phyloP scores from a whole-genome alignment of 73 alveolate species.

The Diophrys sp. region DNA sequence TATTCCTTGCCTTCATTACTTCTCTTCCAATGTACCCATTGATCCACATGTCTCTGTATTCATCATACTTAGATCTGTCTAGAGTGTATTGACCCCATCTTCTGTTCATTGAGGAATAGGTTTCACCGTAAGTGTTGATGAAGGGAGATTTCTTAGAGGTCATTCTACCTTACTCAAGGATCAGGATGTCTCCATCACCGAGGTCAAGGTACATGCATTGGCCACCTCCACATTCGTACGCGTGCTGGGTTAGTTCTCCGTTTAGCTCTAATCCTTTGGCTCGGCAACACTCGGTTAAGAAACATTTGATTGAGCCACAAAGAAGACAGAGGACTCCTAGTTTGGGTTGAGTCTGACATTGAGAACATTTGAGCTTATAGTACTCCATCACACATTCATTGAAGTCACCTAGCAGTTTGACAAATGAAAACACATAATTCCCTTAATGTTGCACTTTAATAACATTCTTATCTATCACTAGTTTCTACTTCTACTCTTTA shows the following conservation, averaged over 20 bases:
- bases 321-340: conserved; percentile 35
- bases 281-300: conserved; percentile 38
- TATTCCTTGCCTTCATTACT: neutral
- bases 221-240: conserved; percentile 44
- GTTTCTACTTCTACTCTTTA: no score
- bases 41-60: neutral
- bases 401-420: neutral
- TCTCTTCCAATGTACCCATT: neutral
- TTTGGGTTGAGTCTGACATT: conserved; percentile 34
- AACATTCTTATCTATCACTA: no score
- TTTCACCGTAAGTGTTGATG: conserved; percentile 46
- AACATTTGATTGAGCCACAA: conserved; percentile 44
- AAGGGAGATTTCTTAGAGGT: conserved; percentile 33
- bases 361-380: conserved; percentile 39
- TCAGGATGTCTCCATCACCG: conserved; percentile 31
- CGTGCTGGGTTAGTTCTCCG: conserved; percentile 52
- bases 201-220: conserved; percentile 19
- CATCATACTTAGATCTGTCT: neutral
- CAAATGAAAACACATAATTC: neutral
- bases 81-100: conserved; percentile 37
- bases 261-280: conserved; percentile 10
- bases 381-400: conserved; percentile 9
- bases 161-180: conserved; percentile 37
- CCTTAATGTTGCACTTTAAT: neutral
- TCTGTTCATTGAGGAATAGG: conserved; percentile 11